Evolutionary conservation across 768 basidiomycete genomes (phyloP).

Genomic region (Pleurotus tuoliensis): DNA sequence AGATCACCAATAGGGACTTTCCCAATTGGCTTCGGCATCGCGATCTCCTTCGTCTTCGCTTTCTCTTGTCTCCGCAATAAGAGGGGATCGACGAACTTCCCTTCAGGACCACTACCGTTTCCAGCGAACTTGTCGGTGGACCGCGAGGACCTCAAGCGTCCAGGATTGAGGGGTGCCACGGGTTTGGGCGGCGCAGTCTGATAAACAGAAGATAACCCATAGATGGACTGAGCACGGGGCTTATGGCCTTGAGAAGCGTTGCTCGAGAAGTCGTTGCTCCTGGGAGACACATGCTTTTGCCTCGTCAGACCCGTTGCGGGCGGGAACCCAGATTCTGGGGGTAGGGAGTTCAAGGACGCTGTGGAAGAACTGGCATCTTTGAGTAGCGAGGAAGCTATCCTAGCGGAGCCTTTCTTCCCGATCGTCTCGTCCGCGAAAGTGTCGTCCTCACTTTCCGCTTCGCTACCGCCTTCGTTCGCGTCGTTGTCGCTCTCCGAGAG

Average conservation of each 20-base stretch:
- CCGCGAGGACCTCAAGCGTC: conserved; percentile 28
- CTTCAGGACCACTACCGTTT: conserved; percentile 9
- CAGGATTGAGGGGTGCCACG: conserved; percentile 31
- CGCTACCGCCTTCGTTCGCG: conserved; percentile 23
- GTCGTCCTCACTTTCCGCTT: conserved; percentile 32
- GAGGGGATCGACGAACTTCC: conserved; percentile 77
- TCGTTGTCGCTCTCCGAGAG: conserved; percentile 26
- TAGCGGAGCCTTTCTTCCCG: conserved; percentile 46
- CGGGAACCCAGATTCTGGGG: neutral
- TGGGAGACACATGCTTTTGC: neutral
- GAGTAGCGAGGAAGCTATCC: conserved; percentile 15
- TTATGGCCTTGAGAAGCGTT: conserved; percentile 7
- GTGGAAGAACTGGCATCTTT: conserved; percentile 3
- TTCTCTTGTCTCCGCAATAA: conserved; percentile 63
- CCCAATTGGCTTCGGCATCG: conserved; percentile 41
- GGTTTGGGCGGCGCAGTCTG: conserved; percentile 22
- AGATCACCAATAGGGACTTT: conserved; percentile 76
- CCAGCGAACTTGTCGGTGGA: conserved; percentile 34
- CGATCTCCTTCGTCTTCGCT: conserved; percentile 36
- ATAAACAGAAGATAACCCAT: conserved; percentile 38
- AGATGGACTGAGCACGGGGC: conserved; percentile 56
- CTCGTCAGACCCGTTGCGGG: neutral
- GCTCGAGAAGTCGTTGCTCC: conserved; percentile 3
- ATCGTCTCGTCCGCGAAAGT: conserved; percentile 57
- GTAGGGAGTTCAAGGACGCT: conserved; percentile 1